Base-by-base conservation (phyloP, 306 rosid species). In the Quercus dentata region DNA sequence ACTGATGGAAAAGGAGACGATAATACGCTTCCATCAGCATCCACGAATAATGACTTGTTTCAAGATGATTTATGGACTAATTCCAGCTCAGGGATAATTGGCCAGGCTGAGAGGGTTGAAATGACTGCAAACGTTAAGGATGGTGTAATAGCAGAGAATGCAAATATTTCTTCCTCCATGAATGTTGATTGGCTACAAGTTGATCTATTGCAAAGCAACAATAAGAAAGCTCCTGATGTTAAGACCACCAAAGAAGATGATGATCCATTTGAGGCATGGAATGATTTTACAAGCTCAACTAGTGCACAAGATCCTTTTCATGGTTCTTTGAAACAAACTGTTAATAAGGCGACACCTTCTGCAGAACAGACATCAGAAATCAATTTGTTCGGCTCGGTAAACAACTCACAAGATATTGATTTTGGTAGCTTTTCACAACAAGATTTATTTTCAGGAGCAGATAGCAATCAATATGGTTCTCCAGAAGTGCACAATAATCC, bases 211-310 rank as follows among this genome's bases (percentile, higher is more conserved):
- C 87, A 73, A 78, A 75, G 73, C 46, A 83, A 80, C 83, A 75
- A 63, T 70, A 74, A 80, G 62, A 86, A 86, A 69, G 79, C 78
- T 61, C 82, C 81, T 61, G 85, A 71, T 80, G 31, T 74, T 35
- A 61, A 56, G 76, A 77, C 76, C 78, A 77, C 63, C 65, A 79
- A 74, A 72, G 83, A 74, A 54, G 83, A 72, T 70, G 76, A 82
- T 0, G 84, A 79, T 77, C 80, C 90, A 41, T 85, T 86, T 79
- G 92, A 90, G 77, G 84, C 54, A n/a, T 91, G 93, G 97, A 84
- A 87, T 85, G 90, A 59, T 83, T 87, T 91, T 80, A 62, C 89
- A 30, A 83, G 86, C 85, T 86, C 74, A 25, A 68, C 90, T 79
- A 73, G 79, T 71, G 73, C 55, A 27, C 86, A 73, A 69, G 85